Evolutionary conservation across 805 yeast genomes (phyloP).

Genomic region (Metschnikowia lachancei): DNA sequence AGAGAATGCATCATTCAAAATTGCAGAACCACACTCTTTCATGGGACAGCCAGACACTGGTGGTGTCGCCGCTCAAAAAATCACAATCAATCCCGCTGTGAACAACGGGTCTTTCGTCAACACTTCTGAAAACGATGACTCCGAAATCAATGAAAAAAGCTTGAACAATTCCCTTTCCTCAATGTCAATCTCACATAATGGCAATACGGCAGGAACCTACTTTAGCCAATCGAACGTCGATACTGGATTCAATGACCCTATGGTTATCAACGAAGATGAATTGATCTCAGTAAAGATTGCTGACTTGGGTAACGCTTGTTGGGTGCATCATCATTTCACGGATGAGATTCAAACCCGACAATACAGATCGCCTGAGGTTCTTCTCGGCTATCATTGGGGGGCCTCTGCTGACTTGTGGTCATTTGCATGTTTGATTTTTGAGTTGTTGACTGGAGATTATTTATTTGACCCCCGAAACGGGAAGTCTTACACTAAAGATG

Average conservation of each 20-base stretch:
- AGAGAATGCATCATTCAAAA: conserved; percentile 1
- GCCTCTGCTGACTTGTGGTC: conserved; percentile 64
- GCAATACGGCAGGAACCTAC: conserved; percentile 20
- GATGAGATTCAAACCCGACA: conserved; percentile 69
- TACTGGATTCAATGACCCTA: conserved; percentile 10
- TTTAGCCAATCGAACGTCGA: conserved; percentile 10
- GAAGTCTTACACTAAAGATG: conserved; percentile 47
- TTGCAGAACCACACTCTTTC: conserved; percentile 2
- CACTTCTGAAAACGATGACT: conserved; percentile 18
- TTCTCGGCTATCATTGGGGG: conserved; percentile 59
- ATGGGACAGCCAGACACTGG: neutral
- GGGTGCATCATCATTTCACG: conserved; percentile 60
- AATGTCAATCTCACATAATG: conserved; percentile 36
- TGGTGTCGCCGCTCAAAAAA: neutral
- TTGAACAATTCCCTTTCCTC: conserved; percentile 40
- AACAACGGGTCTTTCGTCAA: conserved; percentile 16
- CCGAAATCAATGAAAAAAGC: conserved; percentile 23
- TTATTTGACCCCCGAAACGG: conserved; percentile 60
- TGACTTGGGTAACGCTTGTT: conserved; percentile 70
- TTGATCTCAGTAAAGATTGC: conserved; percentile 56
- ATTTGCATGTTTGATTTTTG: conserved; percentile 56
- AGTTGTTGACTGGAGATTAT: conserved; percentile 59
- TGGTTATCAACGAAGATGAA: conserved; percentile 42
- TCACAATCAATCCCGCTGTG: conserved; percentile 6
- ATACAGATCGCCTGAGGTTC: conserved; percentile 63